Percentiles rank a stretch among this genome's conserved stretches.
These are phyloP conservation scores for Annona squamosa DNA, from an alignment of 164 flowering plant species.

Conservation along the genomic window DNA sequence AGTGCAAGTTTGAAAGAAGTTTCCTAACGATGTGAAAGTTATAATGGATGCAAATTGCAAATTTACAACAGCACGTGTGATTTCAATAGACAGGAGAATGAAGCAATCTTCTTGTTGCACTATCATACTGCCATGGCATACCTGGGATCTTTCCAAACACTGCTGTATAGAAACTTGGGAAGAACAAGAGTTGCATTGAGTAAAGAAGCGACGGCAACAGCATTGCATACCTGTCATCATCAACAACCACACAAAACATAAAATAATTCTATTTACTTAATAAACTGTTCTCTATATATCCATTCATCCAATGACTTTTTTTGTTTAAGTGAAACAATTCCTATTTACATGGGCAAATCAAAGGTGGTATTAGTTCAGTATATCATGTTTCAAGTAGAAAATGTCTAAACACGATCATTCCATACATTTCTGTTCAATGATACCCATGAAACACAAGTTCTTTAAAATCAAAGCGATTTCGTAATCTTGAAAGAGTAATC, in stretches of 20 bases:
- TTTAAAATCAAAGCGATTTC: no score
- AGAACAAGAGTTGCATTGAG: conserved; percentile 94
- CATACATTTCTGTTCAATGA: no score
- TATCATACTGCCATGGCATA: conserved; percentile 17
- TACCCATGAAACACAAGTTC: no score
- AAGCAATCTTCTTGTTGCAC: not conserved
- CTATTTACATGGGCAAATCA: no score
- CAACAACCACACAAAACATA: not conserved
- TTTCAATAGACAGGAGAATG: not conserved
- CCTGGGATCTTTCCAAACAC: conserved; percentile 99
- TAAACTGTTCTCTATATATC: not conserved
- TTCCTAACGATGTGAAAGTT: not conserved
- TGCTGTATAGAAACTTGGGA: conserved; percentile 92
- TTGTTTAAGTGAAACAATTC: not conserved
- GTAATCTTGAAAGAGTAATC: no score
- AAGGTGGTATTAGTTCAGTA: no score
- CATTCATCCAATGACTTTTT: not conserved
- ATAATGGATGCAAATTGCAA: not conserved
- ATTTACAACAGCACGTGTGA: not conserved
- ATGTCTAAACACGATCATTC: no score
- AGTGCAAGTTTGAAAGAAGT: not conserved
- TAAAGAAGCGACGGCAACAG: conserved; percentile 83
- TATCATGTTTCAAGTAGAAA: no score
- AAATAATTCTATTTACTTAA: no score
- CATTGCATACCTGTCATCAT: conserved; percentile 81